These are phyloP conservation scores for Phytopythium aichiense DNA, from an alignment of 352 stramenopile genomes.

Conservation along the genomic window DNA sequence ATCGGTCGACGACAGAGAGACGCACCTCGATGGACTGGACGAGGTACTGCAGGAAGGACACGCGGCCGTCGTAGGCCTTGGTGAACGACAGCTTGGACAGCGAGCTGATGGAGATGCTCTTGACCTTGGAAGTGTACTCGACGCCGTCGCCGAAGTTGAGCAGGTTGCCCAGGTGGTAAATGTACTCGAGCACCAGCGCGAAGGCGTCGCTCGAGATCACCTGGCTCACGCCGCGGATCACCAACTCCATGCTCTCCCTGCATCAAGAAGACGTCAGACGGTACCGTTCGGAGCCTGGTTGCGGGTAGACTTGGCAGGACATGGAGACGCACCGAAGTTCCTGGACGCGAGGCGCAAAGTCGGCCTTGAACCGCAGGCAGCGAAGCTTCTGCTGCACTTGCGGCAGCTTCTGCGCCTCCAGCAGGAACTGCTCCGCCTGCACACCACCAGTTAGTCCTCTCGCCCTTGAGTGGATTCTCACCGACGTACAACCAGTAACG, in stretches of 20 bases:
- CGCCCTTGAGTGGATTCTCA: neutral
- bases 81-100: constrained; percentile 76
- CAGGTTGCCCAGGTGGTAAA: constrained; percentile 69
- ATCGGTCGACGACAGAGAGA: neutral
- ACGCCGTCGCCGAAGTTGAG: constrained; percentile 60
- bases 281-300: neutral
- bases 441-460: constrained; percentile 1
- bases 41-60: constrained; percentile 78
- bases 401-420: constrained; percentile 53
- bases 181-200: constrained; percentile 56
- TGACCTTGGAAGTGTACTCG: constrained; percentile 37
- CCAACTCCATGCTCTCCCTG: constrained; percentile 55
- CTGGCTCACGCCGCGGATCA: constrained; percentile 70
- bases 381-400: constrained; percentile 67
- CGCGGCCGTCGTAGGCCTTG: constrained; percentile 68
- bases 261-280: neutral
- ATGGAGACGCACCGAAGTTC: constrained; percentile 52
- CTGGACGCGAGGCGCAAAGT: constrained; percentile 58
- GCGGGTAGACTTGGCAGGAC: neutral
- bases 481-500: neutral
- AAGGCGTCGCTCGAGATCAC: constrained; percentile 62
- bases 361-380: constrained; percentile 77
- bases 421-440: constrained; percentile 70
- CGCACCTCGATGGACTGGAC: constrained; percentile 68
- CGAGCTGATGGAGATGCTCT: constrained; percentile 73